A percentile compares a stretch with the other conserved stretches of the same genome.
phyloP scores from a whole-genome alignment of 2,329 filamentous ascomycete species.

The Beauveria australis region DNA sequence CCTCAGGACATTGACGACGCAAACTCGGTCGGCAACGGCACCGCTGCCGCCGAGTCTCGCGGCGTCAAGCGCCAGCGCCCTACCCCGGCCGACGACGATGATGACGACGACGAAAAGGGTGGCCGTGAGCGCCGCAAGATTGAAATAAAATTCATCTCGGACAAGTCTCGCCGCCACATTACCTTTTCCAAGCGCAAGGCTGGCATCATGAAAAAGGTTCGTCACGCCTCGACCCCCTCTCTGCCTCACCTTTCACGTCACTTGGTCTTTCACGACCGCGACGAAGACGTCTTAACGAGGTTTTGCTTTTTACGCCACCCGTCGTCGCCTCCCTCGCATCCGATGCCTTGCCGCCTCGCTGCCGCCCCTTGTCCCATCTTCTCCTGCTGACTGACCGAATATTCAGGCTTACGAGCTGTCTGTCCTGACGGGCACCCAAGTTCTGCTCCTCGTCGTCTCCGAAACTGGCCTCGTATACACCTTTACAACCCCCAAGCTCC shows the following conservation, averaged over 20 bases:
- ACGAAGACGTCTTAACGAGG: background rate
- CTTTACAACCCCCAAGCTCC: constrained; percentile 94
- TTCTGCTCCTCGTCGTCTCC: constrained; percentile 87
- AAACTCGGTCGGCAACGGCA: constrained; percentile 67
- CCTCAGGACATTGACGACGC: constrained; percentile 66
- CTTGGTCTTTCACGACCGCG: background rate
- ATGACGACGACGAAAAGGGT: constrained; percentile 96
- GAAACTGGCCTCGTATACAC: constrained; percentile 94
- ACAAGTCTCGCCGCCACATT: constrained; percentile 98
- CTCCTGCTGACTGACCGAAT: constrained; percentile 11
- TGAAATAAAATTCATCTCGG: constrained; percentile 99
- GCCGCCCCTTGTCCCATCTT: constrained; percentile 11
- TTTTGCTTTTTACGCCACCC: background rate
- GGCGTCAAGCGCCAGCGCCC: constrained; percentile 85
- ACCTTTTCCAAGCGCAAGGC: constrained; percentile 99
- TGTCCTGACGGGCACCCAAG: constrained; percentile 95
- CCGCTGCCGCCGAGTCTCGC: constrained; percentile 58
- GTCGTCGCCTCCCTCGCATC: constrained; percentile 2
- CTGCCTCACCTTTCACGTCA: background rate
- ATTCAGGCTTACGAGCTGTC: constrained; percentile 89
- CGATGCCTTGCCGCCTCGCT: background rate
- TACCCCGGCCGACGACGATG: constrained; percentile 81
- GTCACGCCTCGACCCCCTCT: constrained; percentile 24
- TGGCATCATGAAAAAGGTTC: constrained; percentile 99
- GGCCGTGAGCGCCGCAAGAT: constrained; percentile 98